Evolutionary conservation across 768 basidiomycete species (phyloP), one percentile per base, ranked within the genome.

Genomic region (Leccinellum albellum): DNA sequence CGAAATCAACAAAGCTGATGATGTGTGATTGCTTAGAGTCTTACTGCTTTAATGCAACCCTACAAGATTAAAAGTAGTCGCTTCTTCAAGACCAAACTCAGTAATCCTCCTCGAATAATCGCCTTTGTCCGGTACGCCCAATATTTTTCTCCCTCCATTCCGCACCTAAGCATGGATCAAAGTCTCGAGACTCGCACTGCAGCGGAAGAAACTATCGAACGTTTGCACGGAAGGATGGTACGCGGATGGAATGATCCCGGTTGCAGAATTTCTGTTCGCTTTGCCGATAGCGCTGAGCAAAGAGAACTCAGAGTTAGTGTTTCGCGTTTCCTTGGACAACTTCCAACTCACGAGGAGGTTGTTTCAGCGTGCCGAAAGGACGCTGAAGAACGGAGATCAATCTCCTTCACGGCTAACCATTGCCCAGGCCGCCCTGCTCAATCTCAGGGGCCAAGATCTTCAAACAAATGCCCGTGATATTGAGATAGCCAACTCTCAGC

Each of bases 261-360:
- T 15, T 86, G 87, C 65, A 74, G 89, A 50, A 89, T 91, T 55
- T 88, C 86, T 6, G 89, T 91, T 17, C 77, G 89, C 35, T 91
- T 91, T 64, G 89, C 89, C 14, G 89, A 91, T 66, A 89, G 85
- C 9, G 75, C 79, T 12, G 89, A 91, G 65, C 89, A 91, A 67
- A 74, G 89, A 53, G 89, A 91, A 63, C 73, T 91, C 45, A 76
- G 89, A 65, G 89, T 89, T 55, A 33, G 85, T 79, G 28, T 44
- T 33, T 24, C 20, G 20, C 20, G 2, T 40, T 47, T 55, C 24
- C 6, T 52, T 32, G 2, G 24, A 12, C 50, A 26, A 31, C 23
- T 48, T 28, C 57, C 42, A n/a, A n/a, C 55, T 57, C n/a, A 58
- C 26, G 20, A n/a, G 17, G 49, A 53, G 37, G 29, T 12, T 42